A percentile compares a stretch with the other conserved stretches of the same genome.
These are phyloP conservation scores for Thalassiosira mediterranea DNA, from an alignment of 352 stramenopile species.

Conservation along the genomic window DNA sequence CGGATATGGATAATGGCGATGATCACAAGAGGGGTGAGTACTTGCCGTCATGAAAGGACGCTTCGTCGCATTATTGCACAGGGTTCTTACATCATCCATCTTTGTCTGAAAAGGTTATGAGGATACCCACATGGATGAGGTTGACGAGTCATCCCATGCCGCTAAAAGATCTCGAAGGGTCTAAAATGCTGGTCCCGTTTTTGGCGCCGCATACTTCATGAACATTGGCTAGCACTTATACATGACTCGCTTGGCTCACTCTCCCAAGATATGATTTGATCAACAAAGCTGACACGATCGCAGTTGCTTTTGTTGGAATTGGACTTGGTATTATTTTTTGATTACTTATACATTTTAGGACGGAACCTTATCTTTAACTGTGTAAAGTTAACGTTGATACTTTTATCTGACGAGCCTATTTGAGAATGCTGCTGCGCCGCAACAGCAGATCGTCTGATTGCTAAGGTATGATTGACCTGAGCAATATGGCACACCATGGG, in stretches of 20 bases:
- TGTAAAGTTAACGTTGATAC: too few relatives aligned
- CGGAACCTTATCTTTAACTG: too few relatives aligned
- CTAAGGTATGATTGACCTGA: too few relatives aligned
- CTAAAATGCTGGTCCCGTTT: conserved; percentile 1
- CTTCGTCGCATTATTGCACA: background rate
- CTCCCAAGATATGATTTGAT: background rate
- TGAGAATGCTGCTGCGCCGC: too few relatives aligned
- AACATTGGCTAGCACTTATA: background rate
- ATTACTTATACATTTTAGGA: too few relatives aligned
- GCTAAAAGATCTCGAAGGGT: conserved; percentile 27
- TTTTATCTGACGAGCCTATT: too few relatives aligned
- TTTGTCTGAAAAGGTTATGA: conserved; percentile 26
- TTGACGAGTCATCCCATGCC: conserved; percentile 25
- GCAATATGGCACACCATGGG: too few relatives aligned
- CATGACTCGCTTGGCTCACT: background rate
- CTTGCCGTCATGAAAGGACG: background rate
- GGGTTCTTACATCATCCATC: conserved; percentile 9
- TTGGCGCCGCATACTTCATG: background rate
- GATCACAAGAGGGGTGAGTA: conserved; percentile 54
- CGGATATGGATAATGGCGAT: conserved; percentile 14
- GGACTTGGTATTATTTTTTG: background rate
- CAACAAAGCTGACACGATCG: background rate
- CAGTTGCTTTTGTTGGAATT: background rate
- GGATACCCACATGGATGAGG: conserved; percentile 35
- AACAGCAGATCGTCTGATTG: too few relatives aligned